phyloP scores from a whole-genome alignment of 1,284 basidiomycete genomes.

The Boletus smithii region DNA sequence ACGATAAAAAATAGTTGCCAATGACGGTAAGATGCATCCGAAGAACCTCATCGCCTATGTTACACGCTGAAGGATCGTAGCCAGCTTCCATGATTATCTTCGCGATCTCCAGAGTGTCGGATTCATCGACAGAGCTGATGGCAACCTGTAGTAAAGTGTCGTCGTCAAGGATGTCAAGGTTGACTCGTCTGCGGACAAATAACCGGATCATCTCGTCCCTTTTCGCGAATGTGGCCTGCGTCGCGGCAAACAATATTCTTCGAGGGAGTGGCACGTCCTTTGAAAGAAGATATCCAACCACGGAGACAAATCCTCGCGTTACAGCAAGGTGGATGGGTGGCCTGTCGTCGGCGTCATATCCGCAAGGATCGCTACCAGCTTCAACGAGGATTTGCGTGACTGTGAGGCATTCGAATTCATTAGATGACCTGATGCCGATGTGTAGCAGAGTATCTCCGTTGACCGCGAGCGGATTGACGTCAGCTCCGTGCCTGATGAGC shows the following conservation, averaged over 20 bases:
- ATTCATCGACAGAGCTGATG: not conserved
- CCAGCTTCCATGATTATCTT: not conserved
- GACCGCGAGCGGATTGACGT: not conserved
- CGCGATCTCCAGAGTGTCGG: not conserved
- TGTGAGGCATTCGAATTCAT: not conserved
- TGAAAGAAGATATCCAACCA: constrained; percentile 12
- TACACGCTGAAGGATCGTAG: not conserved
- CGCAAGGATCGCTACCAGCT: not conserved
- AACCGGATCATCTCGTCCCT: constrained; percentile 7
- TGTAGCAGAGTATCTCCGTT: constrained; percentile 12
- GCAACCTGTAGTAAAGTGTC: constrained; percentile 1
- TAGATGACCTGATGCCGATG: not conserved
- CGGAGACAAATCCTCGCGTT: constrained; percentile 2
- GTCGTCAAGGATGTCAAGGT: not conserved
- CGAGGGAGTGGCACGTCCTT: not conserved
- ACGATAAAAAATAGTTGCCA: too few relatives aligned
- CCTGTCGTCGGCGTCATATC: not conserved
- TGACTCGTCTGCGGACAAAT: constrained; percentile 3
- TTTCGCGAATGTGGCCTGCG: not conserved
- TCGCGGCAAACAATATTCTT: constrained; percentile 3
- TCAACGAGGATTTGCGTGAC: not conserved
- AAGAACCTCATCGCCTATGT: not conserved
- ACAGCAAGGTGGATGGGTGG: not conserved
- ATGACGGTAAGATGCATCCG: too few relatives aligned
- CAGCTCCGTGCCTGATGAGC: not conserved